Percentiles rank a stretch among this genome's conserved stretches.
Evolutionary conservation across 768 basidiomycete genomes (phyloP).

Genomic region (Pleurotus pulmonarius): DNA sequence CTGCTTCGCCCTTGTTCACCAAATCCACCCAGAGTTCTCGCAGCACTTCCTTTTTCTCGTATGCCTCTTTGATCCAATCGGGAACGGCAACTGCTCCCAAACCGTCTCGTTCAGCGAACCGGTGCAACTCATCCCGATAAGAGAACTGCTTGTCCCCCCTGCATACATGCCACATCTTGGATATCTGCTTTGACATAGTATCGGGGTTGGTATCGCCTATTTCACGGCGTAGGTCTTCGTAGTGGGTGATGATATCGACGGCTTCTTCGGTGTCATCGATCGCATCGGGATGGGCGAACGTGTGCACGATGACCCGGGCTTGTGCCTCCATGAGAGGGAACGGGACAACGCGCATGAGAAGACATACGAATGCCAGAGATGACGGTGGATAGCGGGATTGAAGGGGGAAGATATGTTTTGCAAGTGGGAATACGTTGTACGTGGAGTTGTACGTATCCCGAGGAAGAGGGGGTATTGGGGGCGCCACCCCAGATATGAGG

Average conservation of each 20-base stretch:
- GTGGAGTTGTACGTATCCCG: conserved; percentile 58
- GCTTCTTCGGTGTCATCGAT: conserved; percentile 48
- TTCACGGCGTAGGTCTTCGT: conserved; percentile 34
- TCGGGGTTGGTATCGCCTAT: conserved; percentile 17
- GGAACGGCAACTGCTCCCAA: conserved; percentile 31
- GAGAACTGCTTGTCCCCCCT: conserved; percentile 54
- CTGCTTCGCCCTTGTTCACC: conserved; percentile 52
- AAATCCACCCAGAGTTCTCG: conserved; percentile 56
- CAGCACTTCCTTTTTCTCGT: conserved; percentile 40
- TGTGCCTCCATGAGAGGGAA: conserved; percentile 81
- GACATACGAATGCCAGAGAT: conserved; percentile 64
- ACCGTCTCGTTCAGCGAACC: conserved; percentile 32
- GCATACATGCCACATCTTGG: conserved; percentile 56
- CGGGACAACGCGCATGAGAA: conserved; percentile 57
- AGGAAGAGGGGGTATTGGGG: conserved; percentile 46
- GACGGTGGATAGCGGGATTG: conserved; percentile 37
- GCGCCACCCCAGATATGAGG: conserved; percentile 31
- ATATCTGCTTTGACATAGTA: conserved; percentile 31
- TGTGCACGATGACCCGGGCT: conserved; percentile 55
- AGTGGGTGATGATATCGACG: conserved; percentile 44
- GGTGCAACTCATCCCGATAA: conserved; percentile 59
- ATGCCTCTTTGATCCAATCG: conserved; percentile 59
- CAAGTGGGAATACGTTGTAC: conserved; percentile 67
- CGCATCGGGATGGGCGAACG: conserved; percentile 46
- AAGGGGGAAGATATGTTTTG: conserved; percentile 66